Base-by-base conservation (phyloP, 1,284 basidiomycete genomes). In the Cystobasidium slooffiae region DNA sequence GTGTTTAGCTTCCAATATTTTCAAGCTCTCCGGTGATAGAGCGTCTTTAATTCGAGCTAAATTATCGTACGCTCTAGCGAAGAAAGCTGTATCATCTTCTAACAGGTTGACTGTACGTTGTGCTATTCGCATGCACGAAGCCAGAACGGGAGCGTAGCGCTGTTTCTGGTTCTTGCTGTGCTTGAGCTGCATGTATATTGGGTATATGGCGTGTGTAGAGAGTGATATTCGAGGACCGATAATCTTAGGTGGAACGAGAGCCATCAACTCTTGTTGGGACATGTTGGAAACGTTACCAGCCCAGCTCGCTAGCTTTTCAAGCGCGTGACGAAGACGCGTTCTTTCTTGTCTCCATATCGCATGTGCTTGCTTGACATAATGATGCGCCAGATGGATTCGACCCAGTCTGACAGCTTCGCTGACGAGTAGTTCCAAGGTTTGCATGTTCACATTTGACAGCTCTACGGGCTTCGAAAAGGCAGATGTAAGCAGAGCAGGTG, bases 321-420 rank as follows among this genome's bases (percentile, higher is more conserved):
- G 44, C 6, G 59, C 46, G 16, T 22, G 22, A 7, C 51, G 44
- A 24, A 64, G 49, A 18, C 59, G 44, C 14, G 8, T 12, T 14
- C 69, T 22, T 53, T 73, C 70, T 44, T 66, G 62, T 53, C 66
- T 31, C 70, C 70, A 73, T 22, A 63, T 63, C 10, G 63, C 18
- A 6, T 56, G n/a, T 22, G 53, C 39, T 22, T 65, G 44, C 18
- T 44, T 24, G 18, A 73, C 20, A 22, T 73, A 73, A 24, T 73
- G 70, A 49, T 59, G 62, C 8, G 70, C 70, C 8, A 73, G 22
- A 18, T 51, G 47, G n/a, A 52, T 52, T 18, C 62, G 55, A 39
- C 44, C 62, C 2, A 20, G 4, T 22, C 37, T 18, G 24, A 66
- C 16, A 0, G 70, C 61, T 41, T 10, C 52, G 7, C 49, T 44